phyloP scores from a whole-genome alignment of 306 rosid species.

The Dalbergia oliveri region DNA sequence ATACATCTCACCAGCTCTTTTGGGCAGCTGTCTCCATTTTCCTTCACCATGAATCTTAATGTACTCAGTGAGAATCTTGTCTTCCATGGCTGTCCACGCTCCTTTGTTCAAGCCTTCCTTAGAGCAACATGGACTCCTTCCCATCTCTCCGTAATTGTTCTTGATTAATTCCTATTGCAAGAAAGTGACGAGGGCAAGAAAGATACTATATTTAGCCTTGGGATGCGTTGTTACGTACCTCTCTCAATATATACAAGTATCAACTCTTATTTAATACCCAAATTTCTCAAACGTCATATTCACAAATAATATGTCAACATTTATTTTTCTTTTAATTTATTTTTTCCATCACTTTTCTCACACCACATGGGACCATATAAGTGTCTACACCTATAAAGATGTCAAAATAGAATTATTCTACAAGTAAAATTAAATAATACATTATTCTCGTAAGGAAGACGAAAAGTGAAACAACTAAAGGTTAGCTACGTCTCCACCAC shows the following conservation, averaged over 20 bases:
- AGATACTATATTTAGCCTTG: background rate
- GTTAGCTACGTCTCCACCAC: background rate
- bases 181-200: slow-evolving; percentile 10
- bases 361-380: no score
- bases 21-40: slow-evolving; percentile 62
- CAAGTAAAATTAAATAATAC: background rate
- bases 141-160: slow-evolving; percentile 42
- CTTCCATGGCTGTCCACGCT: slow-evolving; percentile 66
- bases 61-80: slow-evolving; percentile 52
- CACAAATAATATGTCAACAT: no score
- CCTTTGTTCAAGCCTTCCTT: slow-evolving; percentile 63
- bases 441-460: background rate
- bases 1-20: slow-evolving; percentile 55
- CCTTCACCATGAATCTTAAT: slow-evolving; percentile 59
- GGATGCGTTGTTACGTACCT: background rate
- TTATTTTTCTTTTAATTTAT: no score
- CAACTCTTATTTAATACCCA: no score
- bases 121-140: slow-evolving; percentile 60
- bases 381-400: no score
- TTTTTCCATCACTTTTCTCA: no score
- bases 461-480: background rate
- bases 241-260: slow-evolving; percentile 2
- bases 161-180: background rate
- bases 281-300: no score
- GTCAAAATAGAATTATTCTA: no score